These are phyloP conservation scores for Mrakia blollopis DNA, from an alignment of 768 basidiomycete genomes.

Conservation along the genomic window DNA sequence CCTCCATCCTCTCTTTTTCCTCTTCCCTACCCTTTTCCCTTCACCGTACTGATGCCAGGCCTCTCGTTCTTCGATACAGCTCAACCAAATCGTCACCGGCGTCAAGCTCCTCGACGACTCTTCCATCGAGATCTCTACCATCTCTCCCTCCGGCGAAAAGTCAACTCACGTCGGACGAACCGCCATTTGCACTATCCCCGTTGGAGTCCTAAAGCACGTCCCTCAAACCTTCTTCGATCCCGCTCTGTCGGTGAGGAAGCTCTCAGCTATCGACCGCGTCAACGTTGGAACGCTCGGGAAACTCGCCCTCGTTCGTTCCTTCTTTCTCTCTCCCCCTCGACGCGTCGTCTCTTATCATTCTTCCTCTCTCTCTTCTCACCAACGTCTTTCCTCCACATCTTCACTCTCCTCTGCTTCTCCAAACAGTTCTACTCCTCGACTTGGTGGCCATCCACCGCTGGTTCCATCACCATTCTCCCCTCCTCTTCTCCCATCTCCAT, in stretches of 20 bases:
- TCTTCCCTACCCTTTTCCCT: not conserved
- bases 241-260: constrained; percentile 33
- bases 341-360: not conserved
- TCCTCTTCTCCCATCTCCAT: not conserved
- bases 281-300: constrained; percentile 40
- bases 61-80: not conserved
- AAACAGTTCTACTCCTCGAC: constrained; percentile 31
- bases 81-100: constrained; percentile 19
- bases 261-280: constrained; percentile 33
- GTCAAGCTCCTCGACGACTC: not conserved
- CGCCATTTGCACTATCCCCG: constrained; percentile 34
- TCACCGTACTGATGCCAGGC: not conserved
- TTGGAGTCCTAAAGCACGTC: constrained; percentile 37
- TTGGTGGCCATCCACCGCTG: constrained; percentile 38
- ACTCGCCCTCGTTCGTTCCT: constrained; percentile 34
- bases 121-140: constrained; percentile 8
- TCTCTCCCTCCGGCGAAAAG: constrained; percentile 1
- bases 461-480: constrained; percentile 34
- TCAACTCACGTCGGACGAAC: constrained; percentile 25
- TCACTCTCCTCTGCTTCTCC: too few species aligned
- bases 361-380: not conserved
- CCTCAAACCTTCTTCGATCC: constrained; percentile 36
- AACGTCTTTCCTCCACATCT: not conserved
- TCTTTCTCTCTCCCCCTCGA: not conserved
- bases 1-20: not conserved